Conservation (phyloP, 1,284 basidiomycete genomes). For the Thecaphora frezii region DNA sequence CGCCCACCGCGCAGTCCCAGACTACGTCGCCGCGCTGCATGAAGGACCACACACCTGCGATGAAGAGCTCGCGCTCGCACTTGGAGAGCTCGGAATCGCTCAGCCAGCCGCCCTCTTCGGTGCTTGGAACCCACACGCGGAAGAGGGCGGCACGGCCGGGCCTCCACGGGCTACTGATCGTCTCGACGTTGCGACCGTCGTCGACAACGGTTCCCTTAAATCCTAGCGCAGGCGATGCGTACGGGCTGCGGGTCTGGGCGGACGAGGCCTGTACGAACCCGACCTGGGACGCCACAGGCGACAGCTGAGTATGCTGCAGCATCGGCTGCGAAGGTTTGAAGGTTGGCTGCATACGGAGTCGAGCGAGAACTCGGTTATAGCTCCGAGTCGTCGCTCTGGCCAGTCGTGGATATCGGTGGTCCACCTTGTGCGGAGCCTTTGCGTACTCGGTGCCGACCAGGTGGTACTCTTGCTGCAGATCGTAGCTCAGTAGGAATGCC, state of each 20-base stretch:
- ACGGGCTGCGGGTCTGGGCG: neutral
- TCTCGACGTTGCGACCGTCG: neutral
- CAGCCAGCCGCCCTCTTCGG: slow-evolving; percentile 39
- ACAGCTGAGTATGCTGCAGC: neutral
- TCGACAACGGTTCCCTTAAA: neutral
- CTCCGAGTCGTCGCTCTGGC: slow-evolving; percentile 58
- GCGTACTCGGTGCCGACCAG: slow-evolving; percentile 43
- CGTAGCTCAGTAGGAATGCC: slow-evolving; percentile 49
- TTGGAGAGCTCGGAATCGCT: slow-evolving; percentile 46
- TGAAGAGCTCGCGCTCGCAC: slow-evolving; percentile 56
- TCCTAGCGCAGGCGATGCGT: neutral
- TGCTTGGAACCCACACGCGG: slow-evolving; percentile 59
- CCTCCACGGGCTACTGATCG: slow-evolving; percentile 43
- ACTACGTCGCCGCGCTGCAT: slow-evolving; percentile 59
- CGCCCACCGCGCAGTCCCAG: slow-evolving; percentile 57
- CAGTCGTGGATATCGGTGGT: slow-evolving; percentile 50
- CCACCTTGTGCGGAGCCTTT: slow-evolving; percentile 41
- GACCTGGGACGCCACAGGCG: neutral
- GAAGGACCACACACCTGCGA: slow-evolving; percentile 55
- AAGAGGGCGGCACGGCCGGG: slow-evolving; percentile 58
- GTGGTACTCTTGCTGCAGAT: slow-evolving; percentile 43
- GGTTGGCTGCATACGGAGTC: slow-evolving; percentile 55
- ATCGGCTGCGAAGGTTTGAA: slow-evolving; percentile 7
- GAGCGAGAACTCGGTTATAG: slow-evolving; percentile 58
- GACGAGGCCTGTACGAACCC: neutral